These are phyloP conservation scores for Lasiodiplodia sp. DNA, from an alignment of 2,329 filamentous ascomycete genomes.

Conservation along the genomic window DNA sequence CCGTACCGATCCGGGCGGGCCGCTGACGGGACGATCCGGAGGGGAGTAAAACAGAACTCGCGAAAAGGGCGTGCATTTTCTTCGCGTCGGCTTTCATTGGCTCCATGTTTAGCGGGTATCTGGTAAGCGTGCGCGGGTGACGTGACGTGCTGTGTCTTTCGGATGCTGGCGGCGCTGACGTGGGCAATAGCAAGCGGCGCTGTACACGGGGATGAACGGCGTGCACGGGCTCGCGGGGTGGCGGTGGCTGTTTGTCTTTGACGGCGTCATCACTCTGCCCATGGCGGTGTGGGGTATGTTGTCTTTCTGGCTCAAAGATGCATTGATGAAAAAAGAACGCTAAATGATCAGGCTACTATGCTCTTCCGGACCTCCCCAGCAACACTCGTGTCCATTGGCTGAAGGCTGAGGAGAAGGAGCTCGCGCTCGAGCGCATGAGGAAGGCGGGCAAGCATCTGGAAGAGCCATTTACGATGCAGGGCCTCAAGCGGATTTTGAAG, in stretches of 20 bases:
- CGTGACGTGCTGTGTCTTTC: too few relatives aligned
- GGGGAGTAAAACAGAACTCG: neutral
- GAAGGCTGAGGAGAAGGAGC: conserved; percentile 39
- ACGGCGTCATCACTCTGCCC: conserved; percentile 41
- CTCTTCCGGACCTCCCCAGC: conserved; percentile 40
- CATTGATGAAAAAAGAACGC: neutral
- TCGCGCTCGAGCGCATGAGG: conserved; percentile 39
- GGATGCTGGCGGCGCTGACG: neutral
- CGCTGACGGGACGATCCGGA: too few relatives aligned
- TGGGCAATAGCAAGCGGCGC: neutral
- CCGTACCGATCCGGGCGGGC: too few relatives aligned
- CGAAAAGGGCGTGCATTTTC: conserved; percentile 16
- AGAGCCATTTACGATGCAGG: conserved; percentile 13
- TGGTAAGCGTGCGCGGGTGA: neutral
- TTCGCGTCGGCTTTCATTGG: conserved; percentile 17
- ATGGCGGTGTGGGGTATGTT: conserved; percentile 41
- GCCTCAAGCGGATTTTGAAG: neutral
- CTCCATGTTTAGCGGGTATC: conserved; percentile 24
- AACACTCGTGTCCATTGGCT: conserved; percentile 34
- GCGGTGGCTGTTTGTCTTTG: conserved; percentile 43
- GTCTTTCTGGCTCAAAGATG: neutral
- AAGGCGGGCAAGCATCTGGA: conserved; percentile 16
- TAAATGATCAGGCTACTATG: conserved; percentile 10
- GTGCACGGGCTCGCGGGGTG: conserved; percentile 38
- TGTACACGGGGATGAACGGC: conserved; percentile 36